Conservation (phyloP, 1,284 basidiomycete species). For the Lignosus rhinocerotis region DNA sequence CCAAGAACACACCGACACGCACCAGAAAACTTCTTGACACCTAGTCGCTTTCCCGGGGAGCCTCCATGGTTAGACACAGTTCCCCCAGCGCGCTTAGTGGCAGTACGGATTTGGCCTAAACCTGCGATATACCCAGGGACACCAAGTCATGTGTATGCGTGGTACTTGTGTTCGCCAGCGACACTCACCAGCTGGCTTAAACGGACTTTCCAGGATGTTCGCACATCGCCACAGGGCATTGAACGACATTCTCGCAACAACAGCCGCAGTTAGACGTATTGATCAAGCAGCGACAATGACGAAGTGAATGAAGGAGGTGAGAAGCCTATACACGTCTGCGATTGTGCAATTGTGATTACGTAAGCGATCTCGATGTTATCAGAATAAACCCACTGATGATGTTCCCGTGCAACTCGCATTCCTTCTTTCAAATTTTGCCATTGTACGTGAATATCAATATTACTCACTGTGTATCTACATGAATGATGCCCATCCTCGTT, state of each 20-base stretch:
- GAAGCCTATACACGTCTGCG: slow-evolving; percentile 40
- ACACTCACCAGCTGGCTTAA: slow-evolving; percentile 16
- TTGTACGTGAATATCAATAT: no score
- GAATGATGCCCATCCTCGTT: no score
- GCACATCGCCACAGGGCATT: slow-evolving; percentile 19
- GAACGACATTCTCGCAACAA: slow-evolving; percentile 14
- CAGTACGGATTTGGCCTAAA: slow-evolving; percentile 78
- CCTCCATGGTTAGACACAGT: slow-evolving; percentile 89
- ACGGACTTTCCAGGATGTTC: slow-evolving; percentile 17
- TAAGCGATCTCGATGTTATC: slow-evolving; percentile 9
- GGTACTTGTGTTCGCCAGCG: not conserved
- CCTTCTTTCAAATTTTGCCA: slow-evolving; percentile 8
- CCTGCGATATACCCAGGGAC: slow-evolving; percentile 20
- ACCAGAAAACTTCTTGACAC: slow-evolving; percentile 95
- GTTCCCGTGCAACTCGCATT: slow-evolving; percentile 16
- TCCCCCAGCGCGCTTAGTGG: slow-evolving; percentile 93
- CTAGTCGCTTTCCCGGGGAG: slow-evolving; percentile 87
- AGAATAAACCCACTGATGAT: slow-evolving; percentile 7
- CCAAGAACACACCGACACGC: slow-evolving; percentile 25
- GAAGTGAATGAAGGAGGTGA: not conserved
- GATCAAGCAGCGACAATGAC: slow-evolving; percentile 7
- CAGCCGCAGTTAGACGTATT: not conserved
- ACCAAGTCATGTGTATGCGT: not conserved
- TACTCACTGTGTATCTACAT: no score
- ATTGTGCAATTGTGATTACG: slow-evolving; percentile 28